Evolutionary conservation across 2,329 filamentous ascomycete genomes (phyloP).

Genomic region (Colletotrichum sp.): DNA sequence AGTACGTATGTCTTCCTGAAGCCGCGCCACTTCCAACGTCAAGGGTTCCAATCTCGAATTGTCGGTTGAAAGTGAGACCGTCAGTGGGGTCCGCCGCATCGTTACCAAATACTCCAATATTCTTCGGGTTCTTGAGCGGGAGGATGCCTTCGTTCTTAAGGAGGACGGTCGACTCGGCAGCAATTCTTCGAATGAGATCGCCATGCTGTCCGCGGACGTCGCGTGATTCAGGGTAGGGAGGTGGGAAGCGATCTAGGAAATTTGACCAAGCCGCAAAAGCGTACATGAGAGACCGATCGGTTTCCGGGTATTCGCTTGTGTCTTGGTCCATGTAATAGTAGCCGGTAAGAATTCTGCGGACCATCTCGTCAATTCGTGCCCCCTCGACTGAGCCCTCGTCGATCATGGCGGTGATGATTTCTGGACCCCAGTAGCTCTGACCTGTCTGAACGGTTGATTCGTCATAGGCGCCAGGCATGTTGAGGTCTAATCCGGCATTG

Average conservation of each 20-base stretch:
- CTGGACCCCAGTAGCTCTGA: constrained; percentile 63
- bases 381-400: constrained; percentile 61
- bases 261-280: constrained; percentile 2
- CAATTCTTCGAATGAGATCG: constrained; percentile 64
- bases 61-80: constrained; percentile 33
- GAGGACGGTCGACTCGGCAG: constrained; percentile 63
- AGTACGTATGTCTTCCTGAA: constrained; percentile 67
- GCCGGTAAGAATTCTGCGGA: constrained; percentile 62
- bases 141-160: constrained; percentile 69
- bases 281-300: constrained; percentile 1
- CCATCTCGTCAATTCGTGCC: constrained; percentile 73
- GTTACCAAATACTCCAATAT: constrained; percentile 69
- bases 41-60: constrained; percentile 66
- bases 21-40: constrained; percentile 74
- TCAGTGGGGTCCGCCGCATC: constrained; percentile 55
- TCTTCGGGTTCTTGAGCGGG: constrained; percentile 59
- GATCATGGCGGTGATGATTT: constrained; percentile 58
- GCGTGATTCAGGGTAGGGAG: constrained; percentile 49
- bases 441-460: constrained; percentile 46
- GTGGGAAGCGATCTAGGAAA: background rate
- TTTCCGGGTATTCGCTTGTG: constrained; percentile 46
- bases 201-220: constrained; percentile 63
- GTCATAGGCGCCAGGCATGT: constrained; percentile 72
- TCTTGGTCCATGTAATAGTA: constrained; percentile 65
- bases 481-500: constrained; percentile 78